Evolutionary conservation across 768 basidiomycete genomes (phyloP).

Genomic region (Floccularia luteovirens): DNA sequence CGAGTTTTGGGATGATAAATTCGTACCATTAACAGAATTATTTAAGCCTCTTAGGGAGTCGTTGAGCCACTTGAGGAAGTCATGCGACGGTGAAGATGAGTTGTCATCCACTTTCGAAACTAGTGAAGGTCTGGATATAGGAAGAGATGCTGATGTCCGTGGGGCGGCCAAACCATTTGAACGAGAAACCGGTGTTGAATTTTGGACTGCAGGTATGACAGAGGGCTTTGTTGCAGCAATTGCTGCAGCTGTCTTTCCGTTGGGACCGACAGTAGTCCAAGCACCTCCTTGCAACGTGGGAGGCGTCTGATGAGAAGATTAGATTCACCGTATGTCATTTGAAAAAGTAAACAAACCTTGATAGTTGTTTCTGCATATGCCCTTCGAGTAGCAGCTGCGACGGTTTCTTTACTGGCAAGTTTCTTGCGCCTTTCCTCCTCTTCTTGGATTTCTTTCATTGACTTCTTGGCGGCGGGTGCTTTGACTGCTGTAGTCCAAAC

Average conservation of each 20-base stretch:
- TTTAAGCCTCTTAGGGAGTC: slow-evolving; percentile 78
- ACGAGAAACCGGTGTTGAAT: slow-evolving; percentile 18
- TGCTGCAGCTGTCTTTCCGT: slow-evolving; percentile 47
- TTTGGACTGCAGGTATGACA: not conserved
- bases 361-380: slow-evolving; percentile 75
- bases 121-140: slow-evolving; percentile 20
- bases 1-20: not conserved
- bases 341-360: slow-evolving; percentile 40
- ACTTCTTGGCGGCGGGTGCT: slow-evolving; percentile 63
- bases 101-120: slow-evolving; percentile 51
- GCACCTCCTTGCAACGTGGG: slow-evolving; percentile 33
- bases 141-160: slow-evolving; percentile 25
- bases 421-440: slow-evolving; percentile 90
- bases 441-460: slow-evolving; percentile 98
- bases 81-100: slow-evolving; percentile 67
- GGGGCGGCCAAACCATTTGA: slow-evolving; percentile 29
- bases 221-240: slow-evolving; percentile 20
- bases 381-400: slow-evolving; percentile 51
- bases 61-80: slow-evolving; percentile 89
- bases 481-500: slow-evolving; percentile 73
- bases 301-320: slow-evolving; percentile 15
- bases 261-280: slow-evolving; percentile 85
- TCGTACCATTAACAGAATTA: slow-evolving; percentile 62
- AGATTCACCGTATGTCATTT: slow-evolving; percentile 8
- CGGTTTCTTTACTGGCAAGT: slow-evolving; percentile 49